Evolutionary conservation across 768 basidiomycete species (phyloP), one percentile per base, ranked within the genome.

Genomic region (Psilocybe subaeruginosa): DNA sequence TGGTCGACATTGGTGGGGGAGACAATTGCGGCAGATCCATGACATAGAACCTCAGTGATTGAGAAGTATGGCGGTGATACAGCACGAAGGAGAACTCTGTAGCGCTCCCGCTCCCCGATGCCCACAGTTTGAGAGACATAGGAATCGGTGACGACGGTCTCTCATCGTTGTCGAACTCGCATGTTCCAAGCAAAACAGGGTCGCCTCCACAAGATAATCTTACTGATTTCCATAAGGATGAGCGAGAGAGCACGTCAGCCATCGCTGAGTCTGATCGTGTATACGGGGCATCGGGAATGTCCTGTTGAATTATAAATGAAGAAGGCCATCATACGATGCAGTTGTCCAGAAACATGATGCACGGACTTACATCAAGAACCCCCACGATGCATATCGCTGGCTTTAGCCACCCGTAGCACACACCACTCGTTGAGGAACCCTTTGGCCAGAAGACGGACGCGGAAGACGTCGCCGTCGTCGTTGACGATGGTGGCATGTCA

Each of bases 1-100:
- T 52, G 61, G 62, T 30, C 29, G 47, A 4, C 66, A 56, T 57
- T 37, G 37, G 2, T 14, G 49, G 48, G 46, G 70, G 11, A 23
- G 72, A 33, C 66, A 17, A 2, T 33, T 73, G 63, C 41, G 68
- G 61, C 8, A 78, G 68, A 52, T 80, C 76, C 19, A 90, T 70
- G 0, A 85, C 73, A 66, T 92, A 88, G 64, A 89, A 91, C n/a
- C 89, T 82, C 60, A 91, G 74, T 3, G 85, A 83, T 5, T 74
- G 71, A 2, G 68, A 60, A 1, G 54, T 47, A 50, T 68, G 66
- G 23, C 50, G 53, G 41, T 53, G 62, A 54, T 71, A 68, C 4
- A 72, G 58, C 43, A 72, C 53, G 49, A 67, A 69, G 9, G 68
- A 63, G 31, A 67, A 66, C 9, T 23, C 23, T 23, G 9, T 14